These are phyloP conservation scores for Penicilliopsis zonata DNA, from an alignment of 495 filamentous ascomycete genomes.

Conservation along the genomic window DNA sequence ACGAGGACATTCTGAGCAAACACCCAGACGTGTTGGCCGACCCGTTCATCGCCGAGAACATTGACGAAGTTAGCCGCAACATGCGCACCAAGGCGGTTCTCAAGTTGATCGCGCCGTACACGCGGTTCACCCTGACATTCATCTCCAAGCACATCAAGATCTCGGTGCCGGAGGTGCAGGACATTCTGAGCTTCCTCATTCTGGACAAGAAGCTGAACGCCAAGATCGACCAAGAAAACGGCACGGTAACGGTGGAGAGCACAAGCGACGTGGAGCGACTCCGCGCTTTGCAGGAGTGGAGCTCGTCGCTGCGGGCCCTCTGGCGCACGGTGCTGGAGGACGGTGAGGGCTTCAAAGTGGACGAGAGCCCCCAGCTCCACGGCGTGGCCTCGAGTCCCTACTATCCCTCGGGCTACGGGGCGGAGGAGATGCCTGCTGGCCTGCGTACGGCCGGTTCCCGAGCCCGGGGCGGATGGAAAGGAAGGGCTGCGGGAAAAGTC, in stretches of 20 bases:
- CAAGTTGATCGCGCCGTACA: conserved; percentile 91
- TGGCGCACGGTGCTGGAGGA: conserved; percentile 57
- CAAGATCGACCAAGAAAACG: conserved; percentile 78
- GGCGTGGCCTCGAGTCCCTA: conserved; percentile 11
- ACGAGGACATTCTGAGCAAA: conserved; percentile 75
- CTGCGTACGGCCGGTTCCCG: conserved; percentile 10
- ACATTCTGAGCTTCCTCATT: conserved; percentile 88
- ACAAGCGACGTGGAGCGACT: conserved; percentile 62
- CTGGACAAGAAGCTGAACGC: conserved; percentile 76
- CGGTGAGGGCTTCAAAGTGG: conserved; percentile 54
- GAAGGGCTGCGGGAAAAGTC: conserved; percentile 11
- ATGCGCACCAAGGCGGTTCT: conserved; percentile 93
- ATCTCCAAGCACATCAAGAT: conserved; percentile 81
- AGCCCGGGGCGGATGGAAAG: conserved; percentile 14
- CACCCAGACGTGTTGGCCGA: conserved; percentile 85
- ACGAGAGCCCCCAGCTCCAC: conserved; percentile 18
- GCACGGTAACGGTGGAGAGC: conserved; percentile 70
- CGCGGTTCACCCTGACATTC: conserved; percentile 75
- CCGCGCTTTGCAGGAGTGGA: conserved; percentile 63
- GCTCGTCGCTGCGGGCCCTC: conserved; percentile 50
- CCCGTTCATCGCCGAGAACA: conserved; percentile 96
- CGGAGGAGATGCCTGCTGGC: conserved; percentile 17
- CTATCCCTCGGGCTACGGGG: conserved; percentile 18
- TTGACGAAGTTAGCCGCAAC: conserved; percentile 96
- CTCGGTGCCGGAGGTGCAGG: conserved; percentile 71